These are phyloP conservation scores for Lactifluus echinatus DNA, from an alignment of 768 basidiomycete genomes.

Conservation along the genomic window DNA sequence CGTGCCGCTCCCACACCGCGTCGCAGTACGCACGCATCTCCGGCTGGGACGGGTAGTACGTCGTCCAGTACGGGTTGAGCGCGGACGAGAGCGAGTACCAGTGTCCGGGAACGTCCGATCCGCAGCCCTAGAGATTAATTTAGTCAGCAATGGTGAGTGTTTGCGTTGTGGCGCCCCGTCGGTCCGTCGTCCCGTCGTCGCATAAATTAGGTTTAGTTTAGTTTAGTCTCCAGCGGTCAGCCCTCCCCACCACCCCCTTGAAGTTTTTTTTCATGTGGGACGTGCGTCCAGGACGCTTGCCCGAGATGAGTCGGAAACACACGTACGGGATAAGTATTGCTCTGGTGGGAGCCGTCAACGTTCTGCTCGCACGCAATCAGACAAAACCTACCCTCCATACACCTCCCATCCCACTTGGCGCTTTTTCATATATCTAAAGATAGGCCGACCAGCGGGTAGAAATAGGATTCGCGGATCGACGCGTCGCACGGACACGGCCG, in stretches of 20 bases:
- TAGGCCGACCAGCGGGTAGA: too few relatives aligned
- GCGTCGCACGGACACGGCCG: too few relatives aligned
- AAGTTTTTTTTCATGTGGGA: too few relatives aligned
- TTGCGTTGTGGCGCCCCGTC: too few relatives aligned
- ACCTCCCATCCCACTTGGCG: conserved; percentile 23
- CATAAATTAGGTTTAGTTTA: too few relatives aligned
- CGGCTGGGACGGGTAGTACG: conserved; percentile 22
- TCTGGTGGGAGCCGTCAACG: conserved; percentile 2
- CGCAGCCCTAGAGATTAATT: conserved; percentile 22
- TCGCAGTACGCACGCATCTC: conserved; percentile 27
- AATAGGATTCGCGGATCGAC: too few relatives aligned
- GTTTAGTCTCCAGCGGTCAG: too few relatives aligned
- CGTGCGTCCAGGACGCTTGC: too few relatives aligned
- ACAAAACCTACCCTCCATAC: conserved; percentile 23
- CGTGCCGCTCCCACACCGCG: conserved; percentile 19
- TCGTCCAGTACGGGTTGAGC: conserved; percentile 25
- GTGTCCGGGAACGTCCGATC: conserved; percentile 23
- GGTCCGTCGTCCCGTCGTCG: too few relatives aligned
- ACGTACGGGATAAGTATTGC: conserved; percentile 25
- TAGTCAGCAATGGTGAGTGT: too few relatives aligned
- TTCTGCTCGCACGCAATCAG: background rate
- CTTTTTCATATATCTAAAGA: conserved; percentile 29
- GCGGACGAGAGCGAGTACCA: conserved; percentile 27
- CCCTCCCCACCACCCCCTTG: too few relatives aligned
- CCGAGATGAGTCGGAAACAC: too few relatives aligned